Evolutionary conservation across 2,329 filamentous ascomycete genomes (phyloP), one percentile per base, ranked within the genome.

Genomic region (Teratosphaeria gauchensis): DNA sequence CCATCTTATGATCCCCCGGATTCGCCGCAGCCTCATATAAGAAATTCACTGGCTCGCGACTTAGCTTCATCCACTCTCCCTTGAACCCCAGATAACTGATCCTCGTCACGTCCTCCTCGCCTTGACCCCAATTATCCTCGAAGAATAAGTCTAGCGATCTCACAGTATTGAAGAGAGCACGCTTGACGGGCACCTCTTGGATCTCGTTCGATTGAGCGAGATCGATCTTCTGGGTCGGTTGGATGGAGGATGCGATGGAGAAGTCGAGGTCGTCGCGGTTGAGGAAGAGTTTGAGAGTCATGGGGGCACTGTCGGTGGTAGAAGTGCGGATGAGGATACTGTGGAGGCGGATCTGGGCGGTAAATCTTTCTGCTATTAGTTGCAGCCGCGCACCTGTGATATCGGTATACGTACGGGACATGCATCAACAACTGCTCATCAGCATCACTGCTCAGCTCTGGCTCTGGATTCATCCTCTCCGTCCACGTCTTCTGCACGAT

Each of bases 401-500:
- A 14, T 4, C 3, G 46, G 3, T 24, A 8, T 51, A 80, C 88
- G 65, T 76, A 95, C 88, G 94, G 94, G 42, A 97, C 82, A 63
- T 87, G 86, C 81, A 99, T 90, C 58, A 99, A 77, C n/a, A 99
- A 75, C 77, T 99, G 91, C 77, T 96, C 91, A 72, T 97, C 94
- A 0, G 87, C 85, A 71, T 95, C 89, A 70, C 90, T 96, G 68
- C 82, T 83, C 32, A 99, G 80, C 75, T 95, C 88, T 0, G 91
- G 90, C 66, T 84, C 77, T 2, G 81, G 73, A 16, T 84, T 74
- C 61, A 96, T 74, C 58, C 94, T 80, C 74, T 97, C 87, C 5
- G 83, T 82, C 92, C 92, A 99, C 58, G 91, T 90, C 80, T 99
- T 99, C 76, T 90, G 85, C 38, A 95, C 84, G 32, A 97, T 82